Evolutionary conservation across 1,284 basidiomycete genomes (phyloP).

Genomic region (Takashimella koratensis): DNA sequence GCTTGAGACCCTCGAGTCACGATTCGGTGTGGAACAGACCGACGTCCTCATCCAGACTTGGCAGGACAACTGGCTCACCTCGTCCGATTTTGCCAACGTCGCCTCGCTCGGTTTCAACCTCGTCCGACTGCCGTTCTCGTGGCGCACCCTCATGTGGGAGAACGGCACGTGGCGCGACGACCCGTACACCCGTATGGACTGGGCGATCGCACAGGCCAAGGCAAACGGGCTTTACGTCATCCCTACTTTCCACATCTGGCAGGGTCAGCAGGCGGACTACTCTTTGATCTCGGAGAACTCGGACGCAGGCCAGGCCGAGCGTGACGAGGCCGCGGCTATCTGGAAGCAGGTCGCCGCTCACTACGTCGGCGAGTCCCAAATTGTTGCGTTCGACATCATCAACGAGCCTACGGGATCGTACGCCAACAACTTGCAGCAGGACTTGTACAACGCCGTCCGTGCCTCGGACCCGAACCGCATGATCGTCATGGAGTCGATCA

Average conservation of each 20-base stretch:
- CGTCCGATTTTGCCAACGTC: slow-evolving; percentile 32
- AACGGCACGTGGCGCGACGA: slow-evolving; percentile 28
- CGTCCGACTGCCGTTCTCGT: slow-evolving; percentile 35
- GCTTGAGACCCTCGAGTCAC: slow-evolving; percentile 25
- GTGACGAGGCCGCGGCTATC: slow-evolving; percentile 23
- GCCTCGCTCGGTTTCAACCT: slow-evolving; percentile 33
- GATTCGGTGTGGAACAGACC: slow-evolving; percentile 32
- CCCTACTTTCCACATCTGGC: slow-evolving; percentile 39
- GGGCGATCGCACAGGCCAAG: slow-evolving; percentile 37
- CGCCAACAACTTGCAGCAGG: slow-evolving; percentile 33
- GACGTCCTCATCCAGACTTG: slow-evolving; percentile 28
- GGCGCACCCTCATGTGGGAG: slow-evolving; percentile 25
- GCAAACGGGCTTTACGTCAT: slow-evolving; percentile 31
- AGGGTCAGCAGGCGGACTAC: slow-evolving; percentile 29
- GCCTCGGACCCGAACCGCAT: slow-evolving; percentile 31
- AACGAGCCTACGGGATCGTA: slow-evolving; percentile 39
- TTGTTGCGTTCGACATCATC: slow-evolving; percentile 35
- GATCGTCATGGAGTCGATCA: slow-evolving; percentile 34
- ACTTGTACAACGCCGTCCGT: slow-evolving; percentile 35
- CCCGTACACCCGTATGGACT: slow-evolving; percentile 31
- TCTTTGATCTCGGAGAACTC: slow-evolving; percentile 36
- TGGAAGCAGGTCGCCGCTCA: slow-evolving; percentile 34
- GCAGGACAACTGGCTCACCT: slow-evolving; percentile 34
- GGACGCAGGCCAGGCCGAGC: slow-evolving; percentile 20
- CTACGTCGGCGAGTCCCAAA: slow-evolving; percentile 28